A percentile compares a stretch with the other conserved stretches of the same genome.
Evolutionary conservation across 2,329 filamentous ascomycete species (phyloP).

Genomic region (Cordyceps javanica): DNA sequence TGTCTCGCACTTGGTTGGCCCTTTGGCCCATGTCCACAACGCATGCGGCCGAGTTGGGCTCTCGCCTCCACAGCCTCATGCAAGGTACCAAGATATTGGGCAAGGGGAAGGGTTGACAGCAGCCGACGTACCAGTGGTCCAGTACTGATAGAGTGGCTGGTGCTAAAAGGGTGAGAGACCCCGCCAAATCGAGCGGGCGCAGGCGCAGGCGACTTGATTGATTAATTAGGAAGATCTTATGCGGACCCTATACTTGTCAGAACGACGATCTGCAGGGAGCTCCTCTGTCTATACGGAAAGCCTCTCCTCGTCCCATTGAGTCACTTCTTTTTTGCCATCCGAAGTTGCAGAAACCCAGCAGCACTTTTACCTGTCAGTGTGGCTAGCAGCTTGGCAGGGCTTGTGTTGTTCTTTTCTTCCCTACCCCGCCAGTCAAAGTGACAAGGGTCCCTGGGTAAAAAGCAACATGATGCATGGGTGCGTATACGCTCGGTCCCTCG

Average conservation of each 20-base stretch:
- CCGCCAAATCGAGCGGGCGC: conserved; percentile 1
- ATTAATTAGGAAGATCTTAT: not conserved
- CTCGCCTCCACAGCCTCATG: not conserved
- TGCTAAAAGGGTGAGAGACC: not conserved
- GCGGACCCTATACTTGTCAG: not conserved
- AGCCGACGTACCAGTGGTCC: too few relatives aligned
- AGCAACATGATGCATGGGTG: not conserved
- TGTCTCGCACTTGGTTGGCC: not conserved
- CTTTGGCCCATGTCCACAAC: not conserved
- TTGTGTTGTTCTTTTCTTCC: not conserved
- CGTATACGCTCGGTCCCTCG: conserved; percentile 6
- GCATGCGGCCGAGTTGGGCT: too few relatives aligned
- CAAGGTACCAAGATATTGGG: not conserved
- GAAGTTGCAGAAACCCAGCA: too few relatives aligned
- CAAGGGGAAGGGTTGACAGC: not conserved
- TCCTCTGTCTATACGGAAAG: not conserved
- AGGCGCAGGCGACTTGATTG: not conserved
- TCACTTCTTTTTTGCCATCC: not conserved
- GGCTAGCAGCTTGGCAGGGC: not conserved
- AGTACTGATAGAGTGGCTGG: too few relatives aligned
- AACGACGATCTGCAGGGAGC: too few relatives aligned
- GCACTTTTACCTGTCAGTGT: too few relatives aligned
- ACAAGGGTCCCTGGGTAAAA: not conserved
- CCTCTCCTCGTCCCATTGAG: not conserved
- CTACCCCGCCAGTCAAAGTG: not conserved